These are phyloP conservation scores for Jackrogersella multiformis DNA, from an alignment of 495 filamentous ascomycete species.

Conservation along the genomic window DNA sequence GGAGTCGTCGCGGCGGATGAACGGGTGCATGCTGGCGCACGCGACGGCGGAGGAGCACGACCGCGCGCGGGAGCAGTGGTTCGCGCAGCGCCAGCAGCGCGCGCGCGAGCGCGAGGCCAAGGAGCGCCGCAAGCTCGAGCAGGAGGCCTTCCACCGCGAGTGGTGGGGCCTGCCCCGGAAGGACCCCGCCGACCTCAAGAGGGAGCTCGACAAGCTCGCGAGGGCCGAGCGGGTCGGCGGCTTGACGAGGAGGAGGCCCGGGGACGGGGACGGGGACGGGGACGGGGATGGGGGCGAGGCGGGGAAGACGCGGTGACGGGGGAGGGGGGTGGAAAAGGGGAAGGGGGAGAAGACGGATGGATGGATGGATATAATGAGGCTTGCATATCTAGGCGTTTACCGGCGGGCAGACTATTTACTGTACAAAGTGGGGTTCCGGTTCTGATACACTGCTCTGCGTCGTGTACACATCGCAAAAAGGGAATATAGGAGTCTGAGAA, in stretches of 20 bases:
- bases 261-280: conserved; percentile 20
- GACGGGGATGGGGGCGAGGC: conserved; percentile 6
- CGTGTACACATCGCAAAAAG: conserved; percentile 1
- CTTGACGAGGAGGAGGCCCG: conserved; percentile 25
- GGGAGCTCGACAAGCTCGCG: conserved; percentile 52
- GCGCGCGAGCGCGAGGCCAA: conserved; percentile 69
- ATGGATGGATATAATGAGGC: too few relatives aligned
- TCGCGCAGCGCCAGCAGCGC: conserved; percentile 73
- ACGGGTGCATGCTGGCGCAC: conserved; percentile 87
- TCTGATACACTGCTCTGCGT: conserved; percentile 29
- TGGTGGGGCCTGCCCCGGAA: conserved; percentile 67
- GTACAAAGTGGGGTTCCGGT: conserved; percentile 20
- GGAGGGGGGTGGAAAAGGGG: background rate
- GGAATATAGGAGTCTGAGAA: conserved; percentile 12
- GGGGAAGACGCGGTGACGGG: conserved; percentile 4
- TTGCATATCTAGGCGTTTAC: conserved; percentile 39
- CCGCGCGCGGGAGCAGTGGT: conserved; percentile 93
- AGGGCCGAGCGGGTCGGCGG: conserved; percentile 53
- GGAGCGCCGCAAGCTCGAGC: conserved; percentile 61
- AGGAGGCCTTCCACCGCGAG: conserved; percentile 66
- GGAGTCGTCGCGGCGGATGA: conserved; percentile 81
- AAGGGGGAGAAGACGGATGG: background rate
- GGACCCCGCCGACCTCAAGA: conserved; percentile 52
- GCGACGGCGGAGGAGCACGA: conserved; percentile 88
- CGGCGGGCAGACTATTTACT: conserved; percentile 20